A percentile compares a stretch with the other conserved stretches of the same genome.
Evolutionary conservation across 345 rosid species (phyloP).

Genomic region (Eucalyptus globulus): DNA sequence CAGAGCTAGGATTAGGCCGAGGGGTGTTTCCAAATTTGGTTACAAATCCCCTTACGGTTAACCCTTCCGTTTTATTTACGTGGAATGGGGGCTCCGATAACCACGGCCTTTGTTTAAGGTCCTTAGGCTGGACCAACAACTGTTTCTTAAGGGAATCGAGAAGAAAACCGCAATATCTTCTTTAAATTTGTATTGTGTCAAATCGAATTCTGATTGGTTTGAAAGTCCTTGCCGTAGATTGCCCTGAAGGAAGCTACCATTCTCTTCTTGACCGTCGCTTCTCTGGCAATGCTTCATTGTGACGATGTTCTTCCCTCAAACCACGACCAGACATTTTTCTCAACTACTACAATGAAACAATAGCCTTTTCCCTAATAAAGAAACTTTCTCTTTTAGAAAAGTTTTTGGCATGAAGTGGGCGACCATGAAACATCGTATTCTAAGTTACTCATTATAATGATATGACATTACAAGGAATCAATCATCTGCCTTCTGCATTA

Average conservation of each 20-base stretch:
- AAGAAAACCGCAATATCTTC: background rate
- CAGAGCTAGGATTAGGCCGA: too few species aligned
- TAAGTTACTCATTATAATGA: too few species aligned
- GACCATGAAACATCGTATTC: too few species aligned
- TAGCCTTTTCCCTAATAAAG: background rate
- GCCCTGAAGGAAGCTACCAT: background rate
- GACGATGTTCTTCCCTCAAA: too few species aligned
- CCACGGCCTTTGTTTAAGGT: too few species aligned
- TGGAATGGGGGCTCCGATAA: too few species aligned
- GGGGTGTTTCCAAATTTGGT: too few species aligned
- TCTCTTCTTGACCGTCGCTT: background rate
- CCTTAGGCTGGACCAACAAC: too few species aligned
- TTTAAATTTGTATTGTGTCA: background rate
- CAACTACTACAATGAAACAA: background rate
- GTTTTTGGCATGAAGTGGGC: background rate
- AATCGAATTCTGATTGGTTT: background rate
- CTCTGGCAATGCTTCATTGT: background rate
- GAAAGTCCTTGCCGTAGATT: background rate
- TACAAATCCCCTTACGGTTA: too few species aligned
- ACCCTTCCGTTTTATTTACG: too few species aligned
- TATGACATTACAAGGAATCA: background rate
- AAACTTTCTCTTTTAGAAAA: background rate
- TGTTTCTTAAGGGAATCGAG: background rate
- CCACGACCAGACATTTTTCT: background rate
- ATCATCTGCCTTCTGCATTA: background rate